phyloP scores from a whole-genome alignment of 2,329 filamentous ascomycete species.

The Alternaria angustiovoidea region DNA sequence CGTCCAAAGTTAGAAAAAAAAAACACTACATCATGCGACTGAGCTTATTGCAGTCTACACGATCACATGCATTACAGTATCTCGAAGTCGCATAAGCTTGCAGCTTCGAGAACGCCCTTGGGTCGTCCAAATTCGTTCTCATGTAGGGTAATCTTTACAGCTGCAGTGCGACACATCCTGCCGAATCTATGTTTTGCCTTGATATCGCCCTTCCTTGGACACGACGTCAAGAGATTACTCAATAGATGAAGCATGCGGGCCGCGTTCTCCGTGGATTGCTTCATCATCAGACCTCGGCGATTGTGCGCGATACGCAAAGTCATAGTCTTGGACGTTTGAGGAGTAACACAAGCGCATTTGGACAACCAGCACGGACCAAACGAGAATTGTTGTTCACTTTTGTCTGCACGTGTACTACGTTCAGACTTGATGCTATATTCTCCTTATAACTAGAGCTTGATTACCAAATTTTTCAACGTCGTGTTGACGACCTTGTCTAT shows the following conservation, averaged over 20 bases:
- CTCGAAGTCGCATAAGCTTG: neutral
- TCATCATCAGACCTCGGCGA: neutral
- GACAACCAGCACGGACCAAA: too few relatives aligned
- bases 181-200: neutral
- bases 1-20: neutral
- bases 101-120: neutral
- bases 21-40: neutral
- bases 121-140: neutral
- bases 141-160: conserved; percentile 1
- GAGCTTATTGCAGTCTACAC: neutral
- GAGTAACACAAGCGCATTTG: neutral
- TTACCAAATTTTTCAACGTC: neutral
- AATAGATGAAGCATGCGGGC: neutral
- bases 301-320: neutral
- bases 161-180: neutral
- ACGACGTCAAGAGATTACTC: neutral
- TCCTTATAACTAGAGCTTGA: neutral
- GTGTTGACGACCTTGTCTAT: neutral
- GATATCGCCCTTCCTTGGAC: neutral
- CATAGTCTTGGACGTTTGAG: neutral
- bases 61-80: neutral
- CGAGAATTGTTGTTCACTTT: neutral
- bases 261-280: neutral
- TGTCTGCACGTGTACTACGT: too few relatives aligned
- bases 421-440: too few relatives aligned